Evolutionary conservation across 1,284 basidiomycete genomes (phyloP).

Genomic region (Marasmius sp.): DNA sequence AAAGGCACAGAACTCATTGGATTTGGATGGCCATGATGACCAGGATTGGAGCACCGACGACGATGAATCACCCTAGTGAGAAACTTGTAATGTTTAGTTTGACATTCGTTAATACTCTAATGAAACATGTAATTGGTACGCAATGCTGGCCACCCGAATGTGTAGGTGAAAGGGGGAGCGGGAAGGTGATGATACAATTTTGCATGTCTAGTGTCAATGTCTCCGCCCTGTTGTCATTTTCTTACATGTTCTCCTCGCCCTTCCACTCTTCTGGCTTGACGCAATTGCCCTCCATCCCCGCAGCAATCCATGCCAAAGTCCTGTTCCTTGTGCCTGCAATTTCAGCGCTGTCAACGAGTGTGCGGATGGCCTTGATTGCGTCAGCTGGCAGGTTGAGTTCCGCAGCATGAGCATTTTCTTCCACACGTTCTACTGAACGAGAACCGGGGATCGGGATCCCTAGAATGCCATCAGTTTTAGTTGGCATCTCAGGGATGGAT

Average conservation of each 20-base stretch:
- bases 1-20: slow-evolving; percentile 26
- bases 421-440: slow-evolving; percentile 22
- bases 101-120: no score
- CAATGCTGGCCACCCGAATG: no score
- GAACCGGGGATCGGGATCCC: slow-evolving; percentile 28
- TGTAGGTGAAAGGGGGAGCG: no score
- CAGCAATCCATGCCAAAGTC: neutral
- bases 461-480: no score
- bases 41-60: slow-evolving; percentile 51
- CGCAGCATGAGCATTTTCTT: slow-evolving; percentile 30
- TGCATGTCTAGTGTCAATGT: no score
- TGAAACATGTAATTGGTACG: no score
- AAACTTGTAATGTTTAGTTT: no score
- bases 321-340: slow-evolving; percentile 19
- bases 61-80: neutral
- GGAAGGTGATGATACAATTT: no score
- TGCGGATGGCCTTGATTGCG: slow-evolving; percentile 27
- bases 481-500: no score
- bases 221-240: neutral
- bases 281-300: slow-evolving; percentile 11
- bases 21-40: slow-evolving; percentile 31
- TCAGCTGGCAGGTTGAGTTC: slow-evolving; percentile 25
- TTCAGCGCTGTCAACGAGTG: slow-evolving; percentile 23
- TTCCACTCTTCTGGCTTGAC: slow-evolving; percentile 25
- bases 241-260: slow-evolving; percentile 11